Conservation (phyloP, 306 rosid genomes). For the Cicer pinnatifidum region DNA sequence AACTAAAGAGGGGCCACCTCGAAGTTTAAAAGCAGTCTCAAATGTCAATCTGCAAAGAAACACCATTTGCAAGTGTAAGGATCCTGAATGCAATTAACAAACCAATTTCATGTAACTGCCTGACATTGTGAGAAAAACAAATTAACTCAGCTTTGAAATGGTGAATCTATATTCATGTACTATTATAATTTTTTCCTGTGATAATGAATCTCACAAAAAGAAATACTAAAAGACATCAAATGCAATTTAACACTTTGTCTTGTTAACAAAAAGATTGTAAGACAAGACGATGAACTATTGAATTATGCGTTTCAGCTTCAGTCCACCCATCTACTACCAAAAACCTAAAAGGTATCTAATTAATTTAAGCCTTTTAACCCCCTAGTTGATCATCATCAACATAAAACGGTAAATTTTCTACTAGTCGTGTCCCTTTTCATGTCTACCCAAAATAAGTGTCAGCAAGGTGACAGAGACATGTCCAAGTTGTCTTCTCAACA, state of each 20-base stretch:
- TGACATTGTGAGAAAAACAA: neutral
- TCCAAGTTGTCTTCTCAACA: neutral
- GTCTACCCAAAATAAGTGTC: neutral
- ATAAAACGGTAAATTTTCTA: no score
- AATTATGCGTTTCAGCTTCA: neutral
- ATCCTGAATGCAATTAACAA: constrained; percentile 35
- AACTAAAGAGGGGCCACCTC: constrained; percentile 96
- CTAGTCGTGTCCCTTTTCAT: neutral
- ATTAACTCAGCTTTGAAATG: constrained; percentile 8
- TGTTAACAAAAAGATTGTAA: neutral
- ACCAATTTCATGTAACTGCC: constrained; percentile 27
- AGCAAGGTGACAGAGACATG: neutral
- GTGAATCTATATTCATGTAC: constrained; percentile 12
- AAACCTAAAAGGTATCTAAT: neutral
- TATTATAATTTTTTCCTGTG: neutral
- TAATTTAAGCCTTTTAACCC: neutral
- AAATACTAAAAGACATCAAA: neutral
- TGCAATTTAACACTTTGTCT: neutral
- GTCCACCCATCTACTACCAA: neutral
- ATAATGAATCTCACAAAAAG: neutral
- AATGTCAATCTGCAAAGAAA: constrained; percentile 75
- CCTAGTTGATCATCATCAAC: neutral
- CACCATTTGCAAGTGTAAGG: constrained; percentile 34
- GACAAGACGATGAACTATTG: constrained; percentile 1
- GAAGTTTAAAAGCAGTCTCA: constrained; percentile 89